phyloP scores from a whole-genome alignment of 164 flowering plant species.

The Houttuynia cordata region DNA sequence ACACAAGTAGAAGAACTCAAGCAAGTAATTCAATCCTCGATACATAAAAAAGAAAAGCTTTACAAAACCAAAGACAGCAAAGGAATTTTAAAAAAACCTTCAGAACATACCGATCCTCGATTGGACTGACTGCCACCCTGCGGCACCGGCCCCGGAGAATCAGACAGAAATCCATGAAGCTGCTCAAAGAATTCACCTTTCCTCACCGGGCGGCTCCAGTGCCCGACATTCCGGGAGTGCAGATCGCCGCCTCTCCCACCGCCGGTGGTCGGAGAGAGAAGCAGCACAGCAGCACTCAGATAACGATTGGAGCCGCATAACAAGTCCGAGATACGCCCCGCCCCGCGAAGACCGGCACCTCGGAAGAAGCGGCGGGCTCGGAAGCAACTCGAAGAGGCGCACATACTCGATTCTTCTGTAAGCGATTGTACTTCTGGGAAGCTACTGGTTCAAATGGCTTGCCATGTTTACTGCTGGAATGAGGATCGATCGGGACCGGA shows the following conservation, averaged over 20 bases:
- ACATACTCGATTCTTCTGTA: background rate
- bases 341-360: slow-evolving; percentile 2
- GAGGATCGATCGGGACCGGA: no score
- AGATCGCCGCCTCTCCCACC: background rate
- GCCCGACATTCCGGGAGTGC: background rate
- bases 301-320: slow-evolving; percentile 1
- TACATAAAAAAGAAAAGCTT: no score
- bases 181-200: slow-evolving; percentile 3
- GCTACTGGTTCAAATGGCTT: background rate
- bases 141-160: slow-evolving; percentile 7
- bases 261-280: background rate
- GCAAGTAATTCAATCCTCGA: no score
- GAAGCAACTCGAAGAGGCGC: slow-evolving; percentile 11
- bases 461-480: background rate
- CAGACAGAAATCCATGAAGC: slow-evolving; percentile 17
- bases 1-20: no score
- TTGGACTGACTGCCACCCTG: background rate
- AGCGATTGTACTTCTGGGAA: no score
- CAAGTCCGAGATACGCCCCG: background rate
- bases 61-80: background rate
- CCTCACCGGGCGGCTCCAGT: background rate
- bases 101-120: slow-evolving; percentile 12
- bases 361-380: slow-evolving; percentile 7
- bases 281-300: background rate
- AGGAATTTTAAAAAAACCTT: background rate